Base-by-base conservation (phyloP, 352 stramenopile genomes). In the Aphanomyces euteiches region DNA sequence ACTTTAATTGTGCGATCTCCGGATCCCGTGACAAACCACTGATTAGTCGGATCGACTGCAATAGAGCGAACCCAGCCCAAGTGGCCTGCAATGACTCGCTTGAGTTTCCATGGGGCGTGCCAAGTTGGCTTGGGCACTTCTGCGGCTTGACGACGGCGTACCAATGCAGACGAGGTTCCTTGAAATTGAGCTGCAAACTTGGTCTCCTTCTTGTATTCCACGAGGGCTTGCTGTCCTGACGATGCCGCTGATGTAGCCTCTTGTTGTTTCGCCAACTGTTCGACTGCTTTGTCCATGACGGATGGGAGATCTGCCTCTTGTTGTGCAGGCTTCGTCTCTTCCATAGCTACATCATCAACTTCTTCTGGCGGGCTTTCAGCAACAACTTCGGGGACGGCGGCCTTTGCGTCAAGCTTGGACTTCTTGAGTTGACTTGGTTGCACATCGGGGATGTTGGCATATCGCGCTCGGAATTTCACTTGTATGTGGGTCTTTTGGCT, bases 51-150 rank as follows among this genome's bases (percentile, higher is more conserved):
- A 81, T 99, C 97, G 57, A 99, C 95, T 0, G 97, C 96, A 37
- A 99, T 89, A 19, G 90, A 97, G 45, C 96, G 92, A 36, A 99
- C 98, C 97, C 97, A 99, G 7, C 95, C 95, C 40, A 98, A 82
- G 73, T 98, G 93, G 13, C 90, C 92, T 43, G 92, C 90, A 64
- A 99, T 89, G n/a, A 99, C 96, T 47, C 94, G 93, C 66, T 96
- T 93, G 72, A 99, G 82, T 78, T 98, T 98, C 97, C 97, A 99
- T 3, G 96, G 96, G 38, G 98, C 96, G 78, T 99, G 98, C 97
- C 97, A 99, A 74, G 95, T 94, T 15, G 97, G 97, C 71, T 96
- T 98, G 7, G 96, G 96, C 59, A 99, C 96, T 64, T 92, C 84
- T 6, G 84, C 89, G 40, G 83, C 82, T 34, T 65, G 61, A 50